These are phyloP conservation scores for Tylopilus sp. DNA, from an alignment of 768 basidiomycete genomes.

Conservation along the genomic window DNA sequence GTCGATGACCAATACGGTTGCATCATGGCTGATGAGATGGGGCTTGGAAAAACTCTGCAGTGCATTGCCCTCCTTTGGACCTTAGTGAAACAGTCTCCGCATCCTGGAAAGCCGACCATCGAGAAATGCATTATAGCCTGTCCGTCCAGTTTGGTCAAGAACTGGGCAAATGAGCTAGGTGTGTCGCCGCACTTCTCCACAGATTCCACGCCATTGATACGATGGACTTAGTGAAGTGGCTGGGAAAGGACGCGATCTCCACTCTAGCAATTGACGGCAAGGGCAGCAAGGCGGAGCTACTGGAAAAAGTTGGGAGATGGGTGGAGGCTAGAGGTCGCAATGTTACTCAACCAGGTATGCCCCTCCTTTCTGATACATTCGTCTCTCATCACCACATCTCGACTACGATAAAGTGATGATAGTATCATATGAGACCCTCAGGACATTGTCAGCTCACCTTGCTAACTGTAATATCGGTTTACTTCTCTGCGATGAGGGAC, in stretches of 20 bases:
- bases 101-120: slow-evolving; percentile 79
- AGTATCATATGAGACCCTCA: slow-evolving; percentile 94
- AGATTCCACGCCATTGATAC: background rate
- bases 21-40: slow-evolving; percentile 99
- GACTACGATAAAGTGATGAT: slow-evolving; percentile 76
- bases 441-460: slow-evolving; percentile 73
- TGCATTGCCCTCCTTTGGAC: slow-evolving; percentile 97
- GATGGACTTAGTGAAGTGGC: slow-evolving; percentile 79
- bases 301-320: slow-evolving; percentile 84
- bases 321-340: slow-evolving; percentile 84
- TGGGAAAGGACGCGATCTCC: slow-evolving; percentile 80
- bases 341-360: slow-evolving; percentile 83
- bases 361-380: background rate
- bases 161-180: slow-evolving; percentile 98
- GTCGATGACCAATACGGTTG: slow-evolving; percentile 90
- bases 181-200: slow-evolving; percentile 24
- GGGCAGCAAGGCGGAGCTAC: slow-evolving; percentile 76
- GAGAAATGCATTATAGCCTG: slow-evolving; percentile 98
- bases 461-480: slow-evolving; percentile 82
- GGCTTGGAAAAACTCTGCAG: slow-evolving; percentile 93
- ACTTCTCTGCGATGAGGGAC: slow-evolving; percentile 95
- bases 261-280: slow-evolving; percentile 91
- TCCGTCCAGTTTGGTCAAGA: slow-evolving; percentile 93
- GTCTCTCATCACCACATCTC: background rate
- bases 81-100: slow-evolving; percentile 90